Base-by-base conservation (phyloP, 257 asterid species). In the Solanum habrochaites region DNA sequence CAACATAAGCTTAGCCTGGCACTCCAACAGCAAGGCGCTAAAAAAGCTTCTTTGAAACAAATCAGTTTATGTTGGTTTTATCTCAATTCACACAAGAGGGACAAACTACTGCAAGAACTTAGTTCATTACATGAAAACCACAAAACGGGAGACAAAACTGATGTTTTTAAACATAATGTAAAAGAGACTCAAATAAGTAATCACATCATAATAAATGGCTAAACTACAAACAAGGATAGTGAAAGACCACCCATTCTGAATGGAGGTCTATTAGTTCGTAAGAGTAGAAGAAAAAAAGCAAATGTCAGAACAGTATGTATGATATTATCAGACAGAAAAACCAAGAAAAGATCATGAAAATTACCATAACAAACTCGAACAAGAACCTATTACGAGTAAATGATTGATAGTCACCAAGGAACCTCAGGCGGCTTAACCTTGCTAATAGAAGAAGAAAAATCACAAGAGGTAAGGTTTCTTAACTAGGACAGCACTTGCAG, bases 351-450 rank as follows among this genome's bases (percentile, higher is more conserved):
- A 27, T n/a, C n/a, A 27, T 66, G 86, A 69, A 71, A 80, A 86
- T 93, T 91, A 97, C 99, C 99, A 95, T 92, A 62, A 94, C 96
- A 89, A 97, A 97, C 92, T 97, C 99, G 88, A 97, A n/a, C 98
- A 80, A 97, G n/a, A 97, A 90, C 95, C 98, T 90, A 97, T 97
- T n/a, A 83, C 98, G 98, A 71, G 98, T 97, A 21, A 98, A 91
- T 97, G 98, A 88, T 94, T n/a, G 98, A 89, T 91, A 94, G 91
- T 97, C 99, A 86, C 99, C 99, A 86, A 97, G 98, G 90, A 97
- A 91, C 97, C 99, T 94, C 95, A 97, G 82, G 89, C 99, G 98
- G n/a, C 87, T 89, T 86, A 88, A 97, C 99, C 99, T 97, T n/a
- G 95, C 45, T n/a, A 87, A 75, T 89, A 92, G 86, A 88, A n/a